Base-by-base conservation (phyloP, 2,329 filamentous ascomycete species). In the Macrophomina phaseolina region DNA sequence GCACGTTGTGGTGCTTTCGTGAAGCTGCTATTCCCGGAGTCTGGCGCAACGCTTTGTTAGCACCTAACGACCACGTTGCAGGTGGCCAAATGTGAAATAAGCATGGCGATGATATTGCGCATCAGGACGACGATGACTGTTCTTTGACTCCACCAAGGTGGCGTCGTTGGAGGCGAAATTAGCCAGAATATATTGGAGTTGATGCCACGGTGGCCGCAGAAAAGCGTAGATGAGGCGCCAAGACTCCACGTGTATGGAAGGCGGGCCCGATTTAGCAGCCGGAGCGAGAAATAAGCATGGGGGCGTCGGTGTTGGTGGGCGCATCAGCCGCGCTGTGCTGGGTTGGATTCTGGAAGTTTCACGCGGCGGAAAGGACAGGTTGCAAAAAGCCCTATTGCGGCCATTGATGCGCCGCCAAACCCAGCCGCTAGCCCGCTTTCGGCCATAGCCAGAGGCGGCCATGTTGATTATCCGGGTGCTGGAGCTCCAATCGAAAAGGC, bases 401-500 rank as follows among this genome's bases (percentile, higher is more conserved):
- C 65, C 36, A 56, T 34, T 51, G 49, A 65, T 51, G 40, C 63
- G 32, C 46, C 51, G 51, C 49, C 49, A 6, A 65, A 40, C 65
- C 58, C 58, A 46, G 18, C 23, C 65, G 40, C 65, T 66, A 61
- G 30, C 23, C 65, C 65, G 56, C 36, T 62, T 62, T 32, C 28
- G 55, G 65, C 34, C 30, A 1, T n/a, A 28, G 36, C n/a, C 46
- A 53, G 23, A 61, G 48, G 56, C 56, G 65, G 65, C 65, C n/a
- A 63, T 53, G 65, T 48, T 67, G 65, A 67, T 67, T 62, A 53
- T 62, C 64, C 64, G 64, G 48, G 46, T 51, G 36, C 45, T 52
- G 14, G 45, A 66, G 64, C 64, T 60, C 55, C 64, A 66, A 34
- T 30, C 23, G 65, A 67, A 67, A 63, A 67, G 65, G 65, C 65